Evolutionary conservation across 1,139 yeast genomes (phyloP), one percentile per base, ranked within the genome.

Genomic region (Arxiozyma telluris): DNA sequence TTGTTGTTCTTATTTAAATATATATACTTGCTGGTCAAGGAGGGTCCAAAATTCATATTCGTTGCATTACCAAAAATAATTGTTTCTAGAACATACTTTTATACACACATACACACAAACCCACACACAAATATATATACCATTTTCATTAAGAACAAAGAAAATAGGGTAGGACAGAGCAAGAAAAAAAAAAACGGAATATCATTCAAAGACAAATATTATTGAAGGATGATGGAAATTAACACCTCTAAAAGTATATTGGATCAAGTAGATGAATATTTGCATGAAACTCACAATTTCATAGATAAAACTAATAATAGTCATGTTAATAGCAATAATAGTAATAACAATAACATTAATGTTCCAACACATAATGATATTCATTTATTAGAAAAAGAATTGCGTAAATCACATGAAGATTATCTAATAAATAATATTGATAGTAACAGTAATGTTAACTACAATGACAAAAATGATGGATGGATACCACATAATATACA

Each of bases 221-320:
- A 21, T 38, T 1, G 11, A 46, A 23, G 38, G 39, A 50, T 49
- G 22, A 57, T 58, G 53, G 61, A 59, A 43, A 42, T 56, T 46
- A 56, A 61, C 41, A 55, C 58, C 25, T 57, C 65, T 5, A 59
- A 57, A 44, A 65, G 70, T 49, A 66, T 67, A 17, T 54, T 67
- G 44, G 71, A 67, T 54, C 70, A 67, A 50, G 71, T 67, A 2
- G 68, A 65, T 50, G 67, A 64, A 41, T 66, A 62, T 52, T 49
- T 66, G 39, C 62, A 62, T 30, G 65, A 64, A 12, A 52, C 52
- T 41, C 41, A 39, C 12, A 39, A 25, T 41, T 5, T 25, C 15
- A 17, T 41, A 20, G 39, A 48, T 41, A 41, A 27, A 20, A 43
- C n/a, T 41, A 30, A 42, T 42, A 42, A 25, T 30, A 21, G 18